phyloP scores from a whole-genome alignment of 768 basidiomycete species.

The Tulasnella sp. region DNA sequence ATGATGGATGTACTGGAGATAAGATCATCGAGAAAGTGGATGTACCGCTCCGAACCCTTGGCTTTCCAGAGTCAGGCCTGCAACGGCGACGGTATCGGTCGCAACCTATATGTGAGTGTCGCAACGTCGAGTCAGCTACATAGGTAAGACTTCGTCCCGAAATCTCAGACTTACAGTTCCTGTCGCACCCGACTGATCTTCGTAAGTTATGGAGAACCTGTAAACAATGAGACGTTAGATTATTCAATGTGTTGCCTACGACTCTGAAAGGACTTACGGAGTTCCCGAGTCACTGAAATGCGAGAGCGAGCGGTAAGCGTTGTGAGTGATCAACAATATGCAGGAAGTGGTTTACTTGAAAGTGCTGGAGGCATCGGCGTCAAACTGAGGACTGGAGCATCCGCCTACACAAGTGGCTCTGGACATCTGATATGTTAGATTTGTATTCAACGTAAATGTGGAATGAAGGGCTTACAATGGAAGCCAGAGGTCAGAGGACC shows the following conservation, averaged over 20 bases:
- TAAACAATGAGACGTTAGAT: too few species aligned
- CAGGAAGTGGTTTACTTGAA: background rate
- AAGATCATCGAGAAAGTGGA: too few species aligned
- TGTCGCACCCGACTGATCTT: background rate
- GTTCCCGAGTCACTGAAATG: background rate
- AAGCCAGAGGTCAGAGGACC: conserved; percentile 2
- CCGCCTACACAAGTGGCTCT: conserved; percentile 1
- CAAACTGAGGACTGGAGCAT: background rate
- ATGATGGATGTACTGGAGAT: too few species aligned
- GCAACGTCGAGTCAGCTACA: background rate
- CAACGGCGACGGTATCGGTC: conserved; percentile 38
- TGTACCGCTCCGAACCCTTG: conserved; percentile 39
- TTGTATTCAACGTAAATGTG: background rate
- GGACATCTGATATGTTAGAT: background rate
- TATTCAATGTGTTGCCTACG: too few species aligned
- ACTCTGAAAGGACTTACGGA: background rate
- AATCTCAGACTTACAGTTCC: background rate
- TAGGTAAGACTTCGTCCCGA: background rate
- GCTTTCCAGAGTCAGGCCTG: conserved; percentile 31
- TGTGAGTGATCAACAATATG: background rate
- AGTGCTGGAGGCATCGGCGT: background rate
- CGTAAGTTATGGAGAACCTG: conserved; percentile 1
- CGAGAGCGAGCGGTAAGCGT: background rate
- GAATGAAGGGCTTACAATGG: background rate
- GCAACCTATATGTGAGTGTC: background rate